Evolutionary conservation across 176 grass and related monocot genomes (phyloP).

Genomic region (Lolium perenne): DNA sequence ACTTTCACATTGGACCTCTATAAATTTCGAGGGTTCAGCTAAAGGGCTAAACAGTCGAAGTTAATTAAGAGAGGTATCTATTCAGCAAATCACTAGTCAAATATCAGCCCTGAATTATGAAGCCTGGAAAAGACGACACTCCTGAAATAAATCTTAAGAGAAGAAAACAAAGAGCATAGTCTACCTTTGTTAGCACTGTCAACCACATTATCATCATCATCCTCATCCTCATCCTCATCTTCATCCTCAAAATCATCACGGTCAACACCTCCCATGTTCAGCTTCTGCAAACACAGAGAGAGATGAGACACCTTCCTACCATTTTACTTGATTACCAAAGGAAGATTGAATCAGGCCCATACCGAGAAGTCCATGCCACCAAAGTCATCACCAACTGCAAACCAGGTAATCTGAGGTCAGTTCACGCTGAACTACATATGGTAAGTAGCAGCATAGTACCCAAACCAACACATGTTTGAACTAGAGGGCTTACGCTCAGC

Average conservation of each 20-base stretch:
- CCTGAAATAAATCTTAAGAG: neutral
- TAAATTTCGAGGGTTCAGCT: neutral
- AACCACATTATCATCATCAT: slow-evolving; percentile 47
- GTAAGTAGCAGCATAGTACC: neutral
- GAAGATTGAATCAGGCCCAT: slow-evolving; percentile 8
- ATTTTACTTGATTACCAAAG: neutral
- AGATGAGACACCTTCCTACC: slow-evolving; percentile 16
- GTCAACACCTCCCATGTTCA: slow-evolving; percentile 75
- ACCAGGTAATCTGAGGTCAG: neutral
- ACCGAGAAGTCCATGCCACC: slow-evolving; percentile 95
- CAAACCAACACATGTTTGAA: slow-evolving; percentile 20
- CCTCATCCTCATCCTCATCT: slow-evolving; percentile 69
- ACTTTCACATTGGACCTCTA: neutral
- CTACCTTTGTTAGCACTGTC: slow-evolving; percentile 60
- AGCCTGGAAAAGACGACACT: neutral
- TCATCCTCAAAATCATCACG: slow-evolving; percentile 59
- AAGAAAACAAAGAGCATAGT: neutral
- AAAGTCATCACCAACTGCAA: slow-evolving; percentile 73
- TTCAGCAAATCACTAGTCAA: too few species aligned
- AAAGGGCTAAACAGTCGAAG: neutral
- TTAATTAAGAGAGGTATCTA: neutral
- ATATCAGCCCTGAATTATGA: neutral
- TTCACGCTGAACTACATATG: neutral
- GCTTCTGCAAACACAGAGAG: slow-evolving; percentile 64
- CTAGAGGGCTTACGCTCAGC: slow-evolving; percentile 52